Percentiles rank a stretch among this genome's conserved stretches.
Evolutionary conservation across 164 flowering plant species (phyloP).

Genomic region (Tinospora cordifolia): DNA sequence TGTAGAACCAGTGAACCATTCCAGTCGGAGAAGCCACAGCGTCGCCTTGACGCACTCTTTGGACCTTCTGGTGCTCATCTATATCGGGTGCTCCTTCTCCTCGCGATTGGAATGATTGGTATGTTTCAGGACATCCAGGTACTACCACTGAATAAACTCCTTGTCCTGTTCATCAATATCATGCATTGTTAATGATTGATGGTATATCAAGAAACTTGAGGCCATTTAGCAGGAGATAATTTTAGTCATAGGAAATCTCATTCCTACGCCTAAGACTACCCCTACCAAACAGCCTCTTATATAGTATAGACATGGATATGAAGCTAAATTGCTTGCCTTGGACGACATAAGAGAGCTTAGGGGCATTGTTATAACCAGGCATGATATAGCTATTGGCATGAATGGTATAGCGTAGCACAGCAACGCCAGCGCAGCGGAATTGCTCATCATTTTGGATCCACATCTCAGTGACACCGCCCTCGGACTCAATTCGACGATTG

Average conservation of each 20-base stretch:
- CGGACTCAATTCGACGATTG: slow-evolving; percentile 19
- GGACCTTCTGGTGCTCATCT: slow-evolving; percentile 37
- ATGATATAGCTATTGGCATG: slow-evolving; percentile 25
- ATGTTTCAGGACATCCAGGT: slow-evolving; percentile 64
- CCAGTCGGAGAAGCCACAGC: slow-evolving; percentile 31
- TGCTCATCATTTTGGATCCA: slow-evolving; percentile 32
- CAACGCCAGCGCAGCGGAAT: slow-evolving; percentile 43
- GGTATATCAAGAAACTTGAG: not conserved
- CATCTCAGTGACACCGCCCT: slow-evolving; percentile 41
- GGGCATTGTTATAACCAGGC: slow-evolving; percentile 34
- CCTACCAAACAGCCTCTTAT: not conserved
- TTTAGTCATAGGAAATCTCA: not conserved
- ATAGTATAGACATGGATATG: not conserved
- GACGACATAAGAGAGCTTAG: slow-evolving; percentile 28
- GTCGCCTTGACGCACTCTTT: slow-evolving; percentile 25
- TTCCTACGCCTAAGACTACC: not conserved
- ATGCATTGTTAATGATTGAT: not conserved
- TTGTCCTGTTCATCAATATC: slow-evolving; percentile 27
- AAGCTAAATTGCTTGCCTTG: slow-evolving; percentile 20
- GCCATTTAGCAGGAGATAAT: not conserved
- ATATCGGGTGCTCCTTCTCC: slow-evolving; percentile 6
- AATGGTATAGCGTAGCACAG: slow-evolving; percentile 20
- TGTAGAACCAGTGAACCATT: slow-evolving; percentile 33
- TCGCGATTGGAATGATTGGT: slow-evolving; percentile 22
- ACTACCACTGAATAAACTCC: slow-evolving; percentile 29